These are phyloP conservation scores for Castanopsis chinensis DNA, from an alignment of 306 rosid genomes.

Conservation along the genomic window DNA sequence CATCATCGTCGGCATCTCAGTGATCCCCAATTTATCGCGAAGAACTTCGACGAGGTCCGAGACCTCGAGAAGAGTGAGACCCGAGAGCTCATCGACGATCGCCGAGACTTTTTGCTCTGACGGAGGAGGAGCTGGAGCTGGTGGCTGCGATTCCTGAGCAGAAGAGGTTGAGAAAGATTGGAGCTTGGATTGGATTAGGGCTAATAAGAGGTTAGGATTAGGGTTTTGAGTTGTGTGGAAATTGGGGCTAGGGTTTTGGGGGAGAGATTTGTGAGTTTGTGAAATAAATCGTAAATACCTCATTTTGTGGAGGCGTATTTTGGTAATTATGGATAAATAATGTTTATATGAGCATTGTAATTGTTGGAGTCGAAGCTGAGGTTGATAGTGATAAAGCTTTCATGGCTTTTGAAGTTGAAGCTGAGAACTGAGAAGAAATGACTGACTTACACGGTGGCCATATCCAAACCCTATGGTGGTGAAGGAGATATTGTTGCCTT, in stretches of 20 bases:
- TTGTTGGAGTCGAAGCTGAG: too few relatives aligned
- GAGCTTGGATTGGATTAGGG: background rate
- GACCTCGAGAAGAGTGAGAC: constrained; percentile 65
- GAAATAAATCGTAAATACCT: constrained; percentile 48
- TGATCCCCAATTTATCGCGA: constrained; percentile 61
- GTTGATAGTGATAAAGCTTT: too few relatives aligned
- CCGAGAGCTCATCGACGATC: constrained; percentile 67
- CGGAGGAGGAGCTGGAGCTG: too few relatives aligned
- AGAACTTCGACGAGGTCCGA: constrained; percentile 76
- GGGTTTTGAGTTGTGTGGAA: constrained; percentile 11
- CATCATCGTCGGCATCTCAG: constrained; percentile 79
- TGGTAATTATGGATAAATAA: too few relatives aligned
- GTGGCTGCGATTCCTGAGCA: constrained; percentile 35
- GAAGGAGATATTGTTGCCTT: too few relatives aligned
- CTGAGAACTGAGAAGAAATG: too few relatives aligned
- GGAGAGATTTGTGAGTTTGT: constrained; percentile 34
- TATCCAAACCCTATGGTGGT: too few relatives aligned
- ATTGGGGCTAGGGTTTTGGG: constrained; percentile 31
- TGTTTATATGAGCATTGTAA: too few relatives aligned
- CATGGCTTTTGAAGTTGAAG: too few relatives aligned
- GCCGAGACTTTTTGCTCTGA: constrained; percentile 45
- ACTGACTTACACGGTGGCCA: too few relatives aligned
- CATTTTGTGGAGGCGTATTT: constrained; percentile 27
- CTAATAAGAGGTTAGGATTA: background rate
- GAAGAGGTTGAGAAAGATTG: constrained; percentile 9